Evolutionary conservation across 345 rosid species (phyloP), one percentile per base, ranked within the genome.

Genomic region (Draba incana): DNA sequence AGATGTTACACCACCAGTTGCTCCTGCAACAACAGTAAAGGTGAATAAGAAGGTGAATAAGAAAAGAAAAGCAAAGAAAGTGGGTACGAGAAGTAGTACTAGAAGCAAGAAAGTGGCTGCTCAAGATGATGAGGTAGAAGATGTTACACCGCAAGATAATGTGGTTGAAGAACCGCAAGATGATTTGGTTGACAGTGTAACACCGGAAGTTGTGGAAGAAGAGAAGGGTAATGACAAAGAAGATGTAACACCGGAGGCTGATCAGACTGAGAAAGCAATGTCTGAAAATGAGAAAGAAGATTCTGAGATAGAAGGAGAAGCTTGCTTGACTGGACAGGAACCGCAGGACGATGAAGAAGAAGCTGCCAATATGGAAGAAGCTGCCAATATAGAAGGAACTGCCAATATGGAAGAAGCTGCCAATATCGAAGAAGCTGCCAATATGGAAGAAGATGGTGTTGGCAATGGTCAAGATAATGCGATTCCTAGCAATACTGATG

Each of bases 21-120:
- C 57, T 53, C 15, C 57, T 28, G 20, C 57, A 53, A 30, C 57
- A 53, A 53, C 39, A 53, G 9, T 53, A 53, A 53, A 53, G 20
- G 39, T 53, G 16, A 47, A 23, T 49, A 53, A 50, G 30, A 53
- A 53, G 20, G 39, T 53, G 16, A 47, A 23, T 49, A 53, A 50
- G 30, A 50, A 50, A 24, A 50, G 0, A 50, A 50, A 4, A 50
- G n/a, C 7, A 50, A 50, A 50, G 30, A 50, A 50, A 50, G 55
- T 50, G 55, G 33, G 33, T 50, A 6, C 10, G 33, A 50, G 33
- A 24, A 50, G 55, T 10, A 50, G 28, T 27, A 13, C n/a, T 50
- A 50, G 55, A 50, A 25, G 4, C 33, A 50, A 50, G 33, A 50
- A 50, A 50, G 55, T 11, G 33, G 35, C 33, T 50, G 55, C 35